Evolutionary conservation across 768 basidiomycete genomes (phyloP), one percentile per base, ranked within the genome.

Genomic region (Podaxis sp.): DNA sequence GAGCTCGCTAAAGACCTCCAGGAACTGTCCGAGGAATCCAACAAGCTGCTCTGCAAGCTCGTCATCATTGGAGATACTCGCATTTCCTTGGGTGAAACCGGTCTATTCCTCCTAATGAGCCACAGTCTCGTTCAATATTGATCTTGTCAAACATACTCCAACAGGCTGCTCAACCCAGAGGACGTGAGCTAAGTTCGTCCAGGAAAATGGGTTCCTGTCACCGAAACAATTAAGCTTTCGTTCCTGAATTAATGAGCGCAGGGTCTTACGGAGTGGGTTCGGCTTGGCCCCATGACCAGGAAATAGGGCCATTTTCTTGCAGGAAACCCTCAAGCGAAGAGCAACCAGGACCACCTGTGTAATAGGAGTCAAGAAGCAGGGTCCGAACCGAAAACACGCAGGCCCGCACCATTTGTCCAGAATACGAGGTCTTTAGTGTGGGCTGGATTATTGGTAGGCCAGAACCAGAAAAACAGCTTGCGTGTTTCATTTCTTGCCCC

Each of bases 381-480:
- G 48, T 56, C 58, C 66, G 67, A 70, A 64, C 68, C 69, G 55
- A 68, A 75, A 66, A 69, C 65, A 78, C 82, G 81, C 26, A 84
- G 79, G 41, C 24, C 13, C 60, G 52, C 55, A 76, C 75, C 73
- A 58, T 80, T 81, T 3, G 77, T 87, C 89, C 90, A 91, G 72
- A 91, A 89, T 33, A 91, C 87, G 51, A 92, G 69, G 68, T 91
- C 89, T 67, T 92, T 87, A 3, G 83, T 70, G 66, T 85, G 88
- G 24, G 89, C 90, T 65, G 85, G 76, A 0, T 87, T 87, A 5
- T 87, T 88, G 1, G 90, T 87, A 57, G 90, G 90, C 78, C 90
- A 91, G 74, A 90, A 88, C 90, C 90, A 91, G 76, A 92, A 92
- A 77, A 88, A 92, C 15, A 91, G 81, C 87, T 91, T 80, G 49